Conservation (phyloP, 2,329 filamentous ascomycete species). For the Pseudogymnoascus sp. region DNA sequence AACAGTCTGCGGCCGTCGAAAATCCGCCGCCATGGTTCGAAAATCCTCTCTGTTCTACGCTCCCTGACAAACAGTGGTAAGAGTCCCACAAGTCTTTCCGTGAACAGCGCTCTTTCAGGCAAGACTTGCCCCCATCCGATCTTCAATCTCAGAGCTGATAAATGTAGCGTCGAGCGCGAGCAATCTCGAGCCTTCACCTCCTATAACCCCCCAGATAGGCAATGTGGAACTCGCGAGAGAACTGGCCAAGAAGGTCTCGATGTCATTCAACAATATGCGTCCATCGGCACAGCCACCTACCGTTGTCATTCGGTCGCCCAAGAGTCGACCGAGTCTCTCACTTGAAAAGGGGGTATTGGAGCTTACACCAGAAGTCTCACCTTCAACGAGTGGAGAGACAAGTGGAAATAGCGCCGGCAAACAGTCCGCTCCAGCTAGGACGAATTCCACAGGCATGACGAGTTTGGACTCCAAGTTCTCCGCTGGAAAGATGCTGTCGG, state of each 20-base stretch:
- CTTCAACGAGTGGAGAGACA: constrained; percentile 23
- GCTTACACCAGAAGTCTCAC: constrained; percentile 20
- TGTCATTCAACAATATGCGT: constrained; percentile 33
- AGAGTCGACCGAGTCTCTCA: constrained; percentile 33
- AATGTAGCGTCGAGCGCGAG: background rate
- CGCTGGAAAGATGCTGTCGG: constrained; percentile 22
- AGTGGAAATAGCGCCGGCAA: constrained; percentile 20
- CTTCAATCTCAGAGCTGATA: background rate
- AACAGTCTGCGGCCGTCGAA: constrained; percentile 30
- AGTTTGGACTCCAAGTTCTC: constrained; percentile 37
- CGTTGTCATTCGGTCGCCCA: constrained; percentile 36
- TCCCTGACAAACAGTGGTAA: constrained; percentile 36
- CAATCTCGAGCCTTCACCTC: background rate
- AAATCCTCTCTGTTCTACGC: constrained; percentile 36
- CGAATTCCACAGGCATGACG: constrained; percentile 28
- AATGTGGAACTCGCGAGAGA: constrained; percentile 8
- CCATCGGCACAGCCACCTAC: constrained; percentile 31
- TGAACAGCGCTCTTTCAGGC: constrained; percentile 1
- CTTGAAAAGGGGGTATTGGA: constrained; percentile 28
- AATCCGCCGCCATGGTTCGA: constrained; percentile 35
- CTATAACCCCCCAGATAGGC: background rate
- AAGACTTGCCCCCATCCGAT: background rate
- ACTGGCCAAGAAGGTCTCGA: constrained; percentile 32
- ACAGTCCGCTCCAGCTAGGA: constrained; percentile 25
- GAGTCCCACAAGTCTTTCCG: background rate